Evolutionary conservation across 2,329 filamentous ascomycete genomes (phyloP).

Genomic region (Tolypocladium sp.): DNA sequence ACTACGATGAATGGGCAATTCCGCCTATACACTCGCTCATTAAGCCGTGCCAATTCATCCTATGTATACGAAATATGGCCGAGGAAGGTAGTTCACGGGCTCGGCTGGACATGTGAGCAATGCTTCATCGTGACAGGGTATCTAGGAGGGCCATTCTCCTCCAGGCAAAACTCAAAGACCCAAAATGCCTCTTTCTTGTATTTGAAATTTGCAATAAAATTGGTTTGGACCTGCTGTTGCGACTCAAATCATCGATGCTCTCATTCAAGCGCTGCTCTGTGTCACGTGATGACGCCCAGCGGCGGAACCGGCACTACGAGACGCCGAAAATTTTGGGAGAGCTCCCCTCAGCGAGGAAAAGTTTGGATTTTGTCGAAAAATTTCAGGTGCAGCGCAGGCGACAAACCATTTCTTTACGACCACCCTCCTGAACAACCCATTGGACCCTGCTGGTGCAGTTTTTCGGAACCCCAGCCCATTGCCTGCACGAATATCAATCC

Average conservation of each 20-base stretch:
- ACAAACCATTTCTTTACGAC: neutral
- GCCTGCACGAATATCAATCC: neutral
- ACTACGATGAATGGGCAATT: neutral
- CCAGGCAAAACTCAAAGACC: neutral
- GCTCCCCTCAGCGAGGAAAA: conserved; percentile 20
- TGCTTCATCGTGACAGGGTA: neutral
- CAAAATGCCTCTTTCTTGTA: neutral
- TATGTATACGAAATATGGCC: neutral
- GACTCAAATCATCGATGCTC: neutral
- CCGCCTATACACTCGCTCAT: neutral
- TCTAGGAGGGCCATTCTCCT: neutral
- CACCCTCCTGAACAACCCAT: neutral
- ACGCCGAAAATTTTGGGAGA: conserved; percentile 16
- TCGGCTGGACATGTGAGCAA: neutral
- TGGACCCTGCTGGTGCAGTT: conserved; percentile 4
- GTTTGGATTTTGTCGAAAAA: conserved; percentile 17
- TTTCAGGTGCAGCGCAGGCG: conserved; percentile 18
- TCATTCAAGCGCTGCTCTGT: neutral
- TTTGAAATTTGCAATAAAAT: neutral
- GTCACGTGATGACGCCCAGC: conserved; percentile 3
- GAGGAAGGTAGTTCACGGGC: neutral
- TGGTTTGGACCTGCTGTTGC: neutral
- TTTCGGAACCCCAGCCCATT: neutral
- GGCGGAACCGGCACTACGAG: conserved; percentile 21
- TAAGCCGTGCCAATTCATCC: neutral